Base-by-base conservation (phyloP, 2,329 filamentous ascomycete species). In the Aureobasidium leucospermi region DNA sequence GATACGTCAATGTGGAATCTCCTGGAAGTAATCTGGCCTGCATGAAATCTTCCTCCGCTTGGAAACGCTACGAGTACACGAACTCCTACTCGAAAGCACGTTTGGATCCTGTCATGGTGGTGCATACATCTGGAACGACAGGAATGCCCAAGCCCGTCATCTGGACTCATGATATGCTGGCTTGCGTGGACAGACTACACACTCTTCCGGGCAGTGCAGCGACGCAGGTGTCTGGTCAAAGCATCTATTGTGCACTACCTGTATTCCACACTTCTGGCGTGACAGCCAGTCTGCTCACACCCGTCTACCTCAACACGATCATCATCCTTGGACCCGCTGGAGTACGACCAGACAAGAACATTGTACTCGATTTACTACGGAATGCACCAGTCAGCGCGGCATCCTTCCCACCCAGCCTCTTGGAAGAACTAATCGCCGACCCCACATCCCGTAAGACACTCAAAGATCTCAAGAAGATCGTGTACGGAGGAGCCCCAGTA, bases 61-160 rank as follows among this genome's bases (percentile, higher is more conserved):
- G 1, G 8, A 11, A 41, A 1, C 48, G 28, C 8, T 60, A 60
- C 16, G 31, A 2, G 11, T 57, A 48, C 7, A 19, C 16, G 6
- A 60, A 60, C n/a, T 13, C 51, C 0, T 60, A 55, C 28, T 45
- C 42, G 1, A 52, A 45, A 45, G 59, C 51, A 23, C 16, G 39
- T 23, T 10, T n/a, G 11, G 51, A 60, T 13, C 59, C 59, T 13
- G 51, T 60, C 6, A 56, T 60, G 43, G 29, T 60, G 7, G 59
- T 57, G 6, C 59, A 60, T 23, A 56, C 59, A 13, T 60, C 59
- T 3, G 59, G 59, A 13, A 60, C 59, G 1, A 60, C 59, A 29
- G 59, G 59, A 23, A 28, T 56, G 43, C 59, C 59, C 9, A 60
- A 60, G 15, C 59, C 59, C 5, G 52, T 57, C 11, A 51, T 60